phyloP scores from a whole-genome alignment of 352 stramenopile genomes.

The Phytophthora pseudosyringae region DNA sequence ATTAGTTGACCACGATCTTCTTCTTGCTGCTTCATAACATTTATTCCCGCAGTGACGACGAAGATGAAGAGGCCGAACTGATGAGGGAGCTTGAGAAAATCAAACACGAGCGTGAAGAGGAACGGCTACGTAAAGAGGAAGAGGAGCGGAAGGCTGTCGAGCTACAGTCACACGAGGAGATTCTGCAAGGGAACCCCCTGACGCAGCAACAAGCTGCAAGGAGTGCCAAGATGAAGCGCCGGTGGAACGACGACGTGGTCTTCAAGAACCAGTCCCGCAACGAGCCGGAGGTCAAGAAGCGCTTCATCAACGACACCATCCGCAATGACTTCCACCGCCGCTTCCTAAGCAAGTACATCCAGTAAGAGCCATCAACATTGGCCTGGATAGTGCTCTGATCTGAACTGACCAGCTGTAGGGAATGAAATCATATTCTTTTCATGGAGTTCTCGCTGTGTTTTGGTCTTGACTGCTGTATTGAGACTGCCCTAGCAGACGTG shows the following conservation, averaged over 20 bases:
- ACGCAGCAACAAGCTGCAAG: conserved; percentile 50
- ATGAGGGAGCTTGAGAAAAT: conserved; percentile 99
- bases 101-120: conserved; percentile 95
- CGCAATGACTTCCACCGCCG: conserved; percentile 99
- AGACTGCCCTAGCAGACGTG: not conserved
- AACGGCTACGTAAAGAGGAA: conserved; percentile 90
- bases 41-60: conserved; percentile 66
- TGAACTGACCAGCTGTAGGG: not conserved
- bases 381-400: not conserved
- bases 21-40: not conserved
- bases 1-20: not conserved
- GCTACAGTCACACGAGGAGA: conserved; percentile 90
- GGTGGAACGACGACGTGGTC: conserved; percentile 99
- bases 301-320: conserved; percentile 99
- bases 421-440: conserved; percentile 35
- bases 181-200: conserved; percentile 95
- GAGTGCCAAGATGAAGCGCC: conserved; percentile 91
- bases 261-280: conserved; percentile 98
- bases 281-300: conserved; percentile 95
- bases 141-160: conserved; percentile 83
- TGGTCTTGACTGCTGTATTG: too few relatives aligned
- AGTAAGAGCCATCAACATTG: conserved; percentile 43
- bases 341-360: conserved; percentile 98
- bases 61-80: conserved; percentile 98
- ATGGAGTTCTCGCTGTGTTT: conserved; percentile 18